A percentile compares a stretch with the other conserved stretches of the same genome.
Conservation (phyloP, 805 yeast genomes). For the Kazachstania africana region DNA sequence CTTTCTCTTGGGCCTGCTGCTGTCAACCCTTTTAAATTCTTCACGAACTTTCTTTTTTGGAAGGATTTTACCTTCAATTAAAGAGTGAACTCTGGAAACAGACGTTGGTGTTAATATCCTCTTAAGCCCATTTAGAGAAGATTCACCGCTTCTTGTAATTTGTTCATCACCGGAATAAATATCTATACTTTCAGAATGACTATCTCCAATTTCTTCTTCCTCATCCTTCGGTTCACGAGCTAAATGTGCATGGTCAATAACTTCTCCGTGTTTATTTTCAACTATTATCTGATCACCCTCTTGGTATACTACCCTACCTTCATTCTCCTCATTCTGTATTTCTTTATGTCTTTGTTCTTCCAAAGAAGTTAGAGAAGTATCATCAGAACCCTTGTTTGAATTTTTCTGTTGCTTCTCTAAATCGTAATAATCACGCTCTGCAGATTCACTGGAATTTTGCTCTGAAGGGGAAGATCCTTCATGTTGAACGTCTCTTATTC, state of each 20-base stretch:
- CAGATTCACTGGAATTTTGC: not conserved
- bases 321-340: slow-evolving; percentile 19
- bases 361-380: slow-evolving; percentile 4
- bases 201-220: slow-evolving; percentile 7
- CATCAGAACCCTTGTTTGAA: slow-evolving; percentile 1
- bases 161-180: slow-evolving; percentile 6
- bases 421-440: slow-evolving; percentile 2
- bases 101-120: slow-evolving; percentile 14
- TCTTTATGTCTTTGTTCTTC: slow-evolving; percentile 13
- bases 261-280: slow-evolving; percentile 79
- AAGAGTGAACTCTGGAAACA: slow-evolving; percentile 12
- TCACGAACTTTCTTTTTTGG: slow-evolving; percentile 1
- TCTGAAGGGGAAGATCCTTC: not conserved
- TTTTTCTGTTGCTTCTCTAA: slow-evolving; percentile 1
- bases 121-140: slow-evolving; percentile 27
- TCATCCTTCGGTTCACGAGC: slow-evolving; percentile 18
- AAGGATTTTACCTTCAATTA: slow-evolving; percentile 6
- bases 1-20: slow-evolving; percentile 1
- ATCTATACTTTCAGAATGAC: slow-evolving; percentile 1
- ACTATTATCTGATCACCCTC: slow-evolving; percentile 64
- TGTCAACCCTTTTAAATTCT: slow-evolving; percentile 1
- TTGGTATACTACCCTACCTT: slow-evolving; percentile 36
- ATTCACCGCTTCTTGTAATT: slow-evolving; percentile 8
- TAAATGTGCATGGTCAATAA: slow-evolving; percentile 43
- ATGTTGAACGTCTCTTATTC: not conserved